Evolutionary conservation across 1,284 basidiomycete genomes (phyloP).

Genomic region (Caloboletus firmus): DNA sequence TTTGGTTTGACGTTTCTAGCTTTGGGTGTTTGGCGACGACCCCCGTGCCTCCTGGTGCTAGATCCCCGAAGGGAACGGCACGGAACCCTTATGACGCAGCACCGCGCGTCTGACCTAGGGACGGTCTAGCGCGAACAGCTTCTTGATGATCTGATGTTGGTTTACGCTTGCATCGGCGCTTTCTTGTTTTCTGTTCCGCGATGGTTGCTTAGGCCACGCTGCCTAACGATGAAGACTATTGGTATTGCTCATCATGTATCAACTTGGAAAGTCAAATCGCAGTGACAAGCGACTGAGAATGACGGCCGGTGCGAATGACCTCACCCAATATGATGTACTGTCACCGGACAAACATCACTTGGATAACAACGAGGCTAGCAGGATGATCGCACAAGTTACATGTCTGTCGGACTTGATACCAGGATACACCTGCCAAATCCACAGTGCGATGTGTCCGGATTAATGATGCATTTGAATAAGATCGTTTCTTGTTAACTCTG

Average conservation of each 20-base stretch:
- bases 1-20: conserved; percentile 8
- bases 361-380: not conserved
- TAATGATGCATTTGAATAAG: not conserved
- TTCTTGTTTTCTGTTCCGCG: not conserved
- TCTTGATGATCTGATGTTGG: conserved; percentile 10
- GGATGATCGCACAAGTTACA: not conserved
- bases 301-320: not conserved
- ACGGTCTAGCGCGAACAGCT: conserved; percentile 1
- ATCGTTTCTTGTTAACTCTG: not conserved
- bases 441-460: not conserved
- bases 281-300: not conserved
- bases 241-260: not conserved
- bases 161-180: not conserved
- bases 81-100: not conserved
- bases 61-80: not conserved
- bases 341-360: not conserved
- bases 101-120: not conserved
- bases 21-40: not conserved
- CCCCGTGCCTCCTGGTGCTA: not conserved
- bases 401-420: not conserved
- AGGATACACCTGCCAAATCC: not conserved
- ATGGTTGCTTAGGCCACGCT: not conserved
- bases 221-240: not conserved
- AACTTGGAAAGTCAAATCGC: not conserved
- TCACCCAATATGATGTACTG: not conserved